Percentiles rank a stretch among this genome's conserved stretches.
Evolutionary conservation across 1,139 yeast species (phyloP).

Genomic region (Diutina neorugosa): DNA sequence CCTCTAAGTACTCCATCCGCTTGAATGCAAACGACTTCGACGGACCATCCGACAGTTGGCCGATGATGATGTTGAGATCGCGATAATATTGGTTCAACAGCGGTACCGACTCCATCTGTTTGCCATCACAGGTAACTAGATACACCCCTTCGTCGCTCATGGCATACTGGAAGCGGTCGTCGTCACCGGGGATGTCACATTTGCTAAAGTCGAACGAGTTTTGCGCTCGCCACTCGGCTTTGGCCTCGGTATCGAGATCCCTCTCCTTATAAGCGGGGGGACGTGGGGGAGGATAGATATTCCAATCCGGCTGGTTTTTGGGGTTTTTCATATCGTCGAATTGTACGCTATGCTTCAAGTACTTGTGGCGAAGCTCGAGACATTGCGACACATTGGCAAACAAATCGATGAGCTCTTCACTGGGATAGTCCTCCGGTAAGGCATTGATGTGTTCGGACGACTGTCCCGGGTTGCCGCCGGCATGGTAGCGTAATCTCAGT

Average conservation of each 20-base stretch:
- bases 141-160: slow-evolving; percentile 56
- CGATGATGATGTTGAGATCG: slow-evolving; percentile 62
- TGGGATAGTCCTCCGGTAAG: slow-evolving; percentile 54
- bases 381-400: slow-evolving; percentile 63
- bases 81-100: slow-evolving; percentile 69
- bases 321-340: slow-evolving; percentile 62
- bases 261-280: slow-evolving; percentile 76
- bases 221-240: slow-evolving; percentile 17
- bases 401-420: slow-evolving; percentile 57
- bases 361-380: slow-evolving; percentile 65
- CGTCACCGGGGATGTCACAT: slow-evolving; percentile 52
- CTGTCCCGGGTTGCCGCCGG: slow-evolving; percentile 11
- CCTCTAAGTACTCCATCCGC: slow-evolving; percentile 85
- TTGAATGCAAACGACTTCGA: slow-evolving; percentile 95
- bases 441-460: slow-evolving; percentile 27
- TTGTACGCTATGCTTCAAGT: slow-evolving; percentile 62
- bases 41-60: slow-evolving; percentile 86
- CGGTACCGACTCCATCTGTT: slow-evolving; percentile 52
- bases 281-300: slow-evolving; percentile 88
- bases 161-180: slow-evolving; percentile 28
- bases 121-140: slow-evolving; percentile 34
- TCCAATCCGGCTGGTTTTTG: slow-evolving; percentile 62
- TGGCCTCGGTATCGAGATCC: slow-evolving; percentile 41
- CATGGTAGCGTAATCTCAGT: slow-evolving; percentile 12
- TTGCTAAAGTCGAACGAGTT: slow-evolving; percentile 48